phyloP scores from a whole-genome alignment of 805 yeast species.

The Ogataea philodendri region DNA sequence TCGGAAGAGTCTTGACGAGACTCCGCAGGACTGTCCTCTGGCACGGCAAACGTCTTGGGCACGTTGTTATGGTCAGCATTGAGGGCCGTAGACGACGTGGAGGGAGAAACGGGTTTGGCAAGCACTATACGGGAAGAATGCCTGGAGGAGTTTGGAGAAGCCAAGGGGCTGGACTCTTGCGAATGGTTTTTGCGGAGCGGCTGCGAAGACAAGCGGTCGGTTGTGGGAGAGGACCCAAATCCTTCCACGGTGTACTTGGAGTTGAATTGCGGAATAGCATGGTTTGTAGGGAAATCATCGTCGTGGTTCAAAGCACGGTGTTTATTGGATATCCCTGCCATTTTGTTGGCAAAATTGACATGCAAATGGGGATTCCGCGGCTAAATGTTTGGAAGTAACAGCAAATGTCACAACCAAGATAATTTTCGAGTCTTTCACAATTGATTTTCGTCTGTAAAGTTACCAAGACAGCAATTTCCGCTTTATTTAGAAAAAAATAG shows the following conservation, averaged over 20 bases:
- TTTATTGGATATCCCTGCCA: slow-evolving; percentile 8
- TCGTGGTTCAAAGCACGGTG: slow-evolving; percentile 6
- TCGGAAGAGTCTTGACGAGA: background rate
- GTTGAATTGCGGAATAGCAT: slow-evolving; percentile 18
- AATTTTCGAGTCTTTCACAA: no score
- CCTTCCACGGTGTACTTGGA: slow-evolving; percentile 17
- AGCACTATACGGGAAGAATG: slow-evolving; percentile 15
- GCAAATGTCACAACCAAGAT: background rate
- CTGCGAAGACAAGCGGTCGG: slow-evolving; percentile 2
- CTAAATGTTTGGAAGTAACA: no score
- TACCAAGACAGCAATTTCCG: no score
- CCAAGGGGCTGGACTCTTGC: slow-evolving; percentile 12
- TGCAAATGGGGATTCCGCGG: no score
- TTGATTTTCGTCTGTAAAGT: no score
- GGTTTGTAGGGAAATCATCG: slow-evolving; percentile 9
- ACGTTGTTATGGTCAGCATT: no score
- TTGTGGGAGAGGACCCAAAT: slow-evolving; percentile 3
- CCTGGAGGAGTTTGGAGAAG: slow-evolving; percentile 24
- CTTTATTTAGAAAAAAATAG: no score
- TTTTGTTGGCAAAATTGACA: slow-evolving; percentile 1
- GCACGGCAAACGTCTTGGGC: slow-evolving; percentile 2
- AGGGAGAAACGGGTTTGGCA: slow-evolving; percentile 19
- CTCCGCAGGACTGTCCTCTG: background rate
- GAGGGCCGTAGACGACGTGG: slow-evolving; percentile 10
- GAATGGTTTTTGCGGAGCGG: slow-evolving; percentile 9